Evolutionary conservation across 495 filamentous ascomycete genomes (phyloP), one percentile per base, ranked within the genome.

Genomic region (Podospora sp.): DNA sequence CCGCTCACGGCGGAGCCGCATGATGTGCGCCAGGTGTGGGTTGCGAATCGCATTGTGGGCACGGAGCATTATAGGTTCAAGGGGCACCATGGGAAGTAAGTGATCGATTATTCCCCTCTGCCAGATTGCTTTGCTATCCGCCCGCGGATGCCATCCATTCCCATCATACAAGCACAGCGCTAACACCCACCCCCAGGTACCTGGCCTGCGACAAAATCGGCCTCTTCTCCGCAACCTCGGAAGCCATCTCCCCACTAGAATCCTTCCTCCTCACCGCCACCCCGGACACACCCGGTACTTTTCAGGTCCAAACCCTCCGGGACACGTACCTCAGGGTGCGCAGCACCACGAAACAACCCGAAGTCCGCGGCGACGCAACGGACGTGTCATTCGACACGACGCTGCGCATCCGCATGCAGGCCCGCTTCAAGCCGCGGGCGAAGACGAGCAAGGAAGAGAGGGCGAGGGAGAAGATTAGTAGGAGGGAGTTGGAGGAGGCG

Each of bases 21-120:
- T 72, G 92, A 97, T 77, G 92, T 98, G 22, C 83, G 94, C 67
- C 93, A 97, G 79, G 95, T 99, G 21, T 98, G 93, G 93, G 85
- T 97, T 63, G 94, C 92, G 62, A 96, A 91, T 68, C 83, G 83
- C 66, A 89, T 97, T 20, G 89, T 91, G 5, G 95, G 95, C 4
- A 92, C 89, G 11, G 92, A 96, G 66, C 77, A 81, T 29, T 88
- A 89, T 71, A 91, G 90, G 65, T 92, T 99, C 75, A 97, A 97
- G 78, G 90, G 90, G 0, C 88, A 92, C 77, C 89, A 95, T 80
- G 94, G 94, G 68, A 89, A 88, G 89, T 92, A 79, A 63, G 86
- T 82, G 20, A 9, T 18, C 33, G 40, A 46, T 14, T 59, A 22
- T 57, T 22, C 24, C 24, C 2, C 3, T 24, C n/a, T n/a, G n/a